Evolutionary conservation across 257 asterid genomes (phyloP), one percentile per base, ranked within the genome.

Genomic region (Orobanche coerulescens): DNA sequence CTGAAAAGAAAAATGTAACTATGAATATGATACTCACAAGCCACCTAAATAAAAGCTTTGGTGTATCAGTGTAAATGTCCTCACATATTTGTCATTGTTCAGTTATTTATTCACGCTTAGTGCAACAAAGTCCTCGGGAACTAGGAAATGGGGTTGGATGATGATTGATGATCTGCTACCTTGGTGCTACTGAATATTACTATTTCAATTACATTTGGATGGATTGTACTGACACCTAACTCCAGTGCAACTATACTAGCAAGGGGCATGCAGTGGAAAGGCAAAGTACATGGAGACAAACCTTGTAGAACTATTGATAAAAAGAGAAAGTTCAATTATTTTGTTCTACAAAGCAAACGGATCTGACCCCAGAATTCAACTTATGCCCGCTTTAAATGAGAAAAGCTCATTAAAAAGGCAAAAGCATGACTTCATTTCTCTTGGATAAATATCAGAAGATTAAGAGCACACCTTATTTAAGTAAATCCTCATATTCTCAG

Each of bases 401-500:
- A 55, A 56, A 49, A 7, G 12, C 51, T 42, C n/a, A 42, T 4
- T n/a, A 62, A 71, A 18, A 15, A 31, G 47, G 54, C 25, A 40
- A 49, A 36, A 33, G 31, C 33, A 26, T 43, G 69, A 63, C 24
- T 49, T 25, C 39, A 43, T 13, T 36, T 49, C 44, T 22, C 37
- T 19, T 15, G 18, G 40, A 34, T 36, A 48, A 48, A 15, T 46
- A 62, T 58, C 54, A 57, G 28, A 28, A 61, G 61, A 56, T 31
- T 56, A 62, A 18, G 54, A 60, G 60, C 64, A 52, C 58, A 92
- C 99, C 95, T 84, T 83, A 14, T 81, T 80, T 72, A 84, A 71
- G 73, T 78, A 75, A 62, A 67, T 78, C 76, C 64, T 75, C 72
- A 82, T 48, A 48, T 57, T 78, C 37, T 73, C 83, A 60, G 82